Conservation (phyloP, 352 stramenopile species). For the Globisporangium iwayamae region DNA sequence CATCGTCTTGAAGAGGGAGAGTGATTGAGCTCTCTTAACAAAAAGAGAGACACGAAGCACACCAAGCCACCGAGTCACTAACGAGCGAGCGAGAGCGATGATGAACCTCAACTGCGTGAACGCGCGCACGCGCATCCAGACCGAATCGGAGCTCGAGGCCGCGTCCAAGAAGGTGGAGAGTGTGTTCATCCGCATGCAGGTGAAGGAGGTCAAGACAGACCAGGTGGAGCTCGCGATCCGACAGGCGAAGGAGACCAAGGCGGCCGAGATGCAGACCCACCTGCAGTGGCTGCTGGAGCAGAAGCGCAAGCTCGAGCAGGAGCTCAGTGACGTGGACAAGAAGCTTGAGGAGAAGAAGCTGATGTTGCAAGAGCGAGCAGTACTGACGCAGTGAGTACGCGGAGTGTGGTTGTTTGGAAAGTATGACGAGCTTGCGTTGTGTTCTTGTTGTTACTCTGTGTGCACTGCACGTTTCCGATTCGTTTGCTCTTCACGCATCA, state of each 20-base stretch:
- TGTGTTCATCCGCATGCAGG: constrained; percentile 53
- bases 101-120: constrained; percentile 77
- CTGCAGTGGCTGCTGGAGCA: constrained; percentile 51
- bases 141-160: constrained; percentile 64
- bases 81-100: background rate
- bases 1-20: constrained; percentile 16
- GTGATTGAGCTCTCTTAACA: too few species aligned
- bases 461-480: background rate
- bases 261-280: constrained; percentile 45
- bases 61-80: too few species aligned
- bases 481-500: background rate
- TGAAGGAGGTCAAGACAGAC: constrained; percentile 44
- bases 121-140: constrained; percentile 39
- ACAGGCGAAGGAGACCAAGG: constrained; percentile 28
- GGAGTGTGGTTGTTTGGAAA: background rate
- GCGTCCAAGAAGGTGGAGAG: constrained; percentile 63
- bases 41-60: too few species aligned
- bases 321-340: constrained; percentile 41
- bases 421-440: background rate
- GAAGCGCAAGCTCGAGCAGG: constrained; percentile 42
- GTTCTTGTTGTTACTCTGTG: constrained; percentile 10
- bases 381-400: background rate
- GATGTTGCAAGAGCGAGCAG: constrained; percentile 42
- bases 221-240: constrained; percentile 38
- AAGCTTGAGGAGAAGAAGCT: constrained; percentile 55